phyloP scores from a whole-genome alignment of 164 flowering plant genomes.

The Nymphaea thermarum region DNA sequence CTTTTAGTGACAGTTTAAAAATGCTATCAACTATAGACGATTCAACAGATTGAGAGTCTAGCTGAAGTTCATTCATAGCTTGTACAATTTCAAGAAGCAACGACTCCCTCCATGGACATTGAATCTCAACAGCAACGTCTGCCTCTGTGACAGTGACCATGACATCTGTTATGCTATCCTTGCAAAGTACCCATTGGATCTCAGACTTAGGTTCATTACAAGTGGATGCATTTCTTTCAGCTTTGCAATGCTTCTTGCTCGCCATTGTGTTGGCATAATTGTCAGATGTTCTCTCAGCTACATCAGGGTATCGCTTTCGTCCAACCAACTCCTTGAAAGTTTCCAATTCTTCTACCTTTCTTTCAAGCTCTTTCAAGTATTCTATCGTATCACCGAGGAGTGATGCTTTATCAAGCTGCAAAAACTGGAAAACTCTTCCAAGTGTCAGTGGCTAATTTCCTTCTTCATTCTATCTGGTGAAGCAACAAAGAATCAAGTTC shows the following conservation, averaged over 20 bases:
- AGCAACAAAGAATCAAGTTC: background rate
- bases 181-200: constrained; percentile 14
- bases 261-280: constrained; percentile 31
- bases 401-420: constrained; percentile 65
- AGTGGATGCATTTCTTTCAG: constrained; percentile 64
- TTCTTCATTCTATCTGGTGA: background rate
- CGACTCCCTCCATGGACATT: constrained; percentile 61
- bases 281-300: constrained; percentile 53
- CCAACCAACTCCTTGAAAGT: constrained; percentile 31
- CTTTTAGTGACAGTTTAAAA: constrained; percentile 41
- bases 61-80: constrained; percentile 38
- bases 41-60: constrained; percentile 55
- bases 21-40: constrained; percentile 51
- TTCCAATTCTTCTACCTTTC: constrained; percentile 61
- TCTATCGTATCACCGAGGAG: constrained; percentile 56
- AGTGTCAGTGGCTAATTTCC: background rate
- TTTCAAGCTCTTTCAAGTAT: constrained; percentile 68
- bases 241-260: constrained; percentile 20
- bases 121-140: constrained; percentile 48
- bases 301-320: constrained; percentile 30
- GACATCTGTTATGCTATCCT: constrained; percentile 24
- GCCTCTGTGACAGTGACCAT: constrained; percentile 34
- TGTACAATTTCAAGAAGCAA: constrained; percentile 65
- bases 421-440: constrained; percentile 1
- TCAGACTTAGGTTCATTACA: constrained; percentile 32